Conservation (phyloP, 2,329 filamentous ascomycete species). For the Neodidymelliopsis sp. region DNA sequence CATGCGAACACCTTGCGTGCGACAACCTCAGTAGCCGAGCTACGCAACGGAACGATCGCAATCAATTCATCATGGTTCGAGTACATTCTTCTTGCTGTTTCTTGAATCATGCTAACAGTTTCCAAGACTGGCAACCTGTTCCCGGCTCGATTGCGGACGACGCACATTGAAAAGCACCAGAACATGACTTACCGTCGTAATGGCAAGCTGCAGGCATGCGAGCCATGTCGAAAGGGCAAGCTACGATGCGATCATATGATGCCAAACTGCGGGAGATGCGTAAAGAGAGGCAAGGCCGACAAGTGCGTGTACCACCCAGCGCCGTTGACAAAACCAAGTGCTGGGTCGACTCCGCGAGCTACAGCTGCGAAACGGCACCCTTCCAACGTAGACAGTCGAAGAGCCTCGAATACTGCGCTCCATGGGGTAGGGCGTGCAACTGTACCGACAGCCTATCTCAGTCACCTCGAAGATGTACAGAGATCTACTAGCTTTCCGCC, state of each 20-base stretch:
- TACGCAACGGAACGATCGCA: background rate
- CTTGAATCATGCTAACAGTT: background rate
- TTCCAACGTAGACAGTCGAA: background rate
- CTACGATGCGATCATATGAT: conserved; percentile 47
- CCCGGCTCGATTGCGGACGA: conserved; percentile 35
- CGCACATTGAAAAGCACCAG: conserved; percentile 36
- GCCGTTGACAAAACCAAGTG: conserved; percentile 38
- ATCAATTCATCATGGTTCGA: conserved; percentile 10
- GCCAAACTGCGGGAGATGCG: conserved; percentile 45
- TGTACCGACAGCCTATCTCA: conserved; percentile 1
- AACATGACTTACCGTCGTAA: conserved; percentile 44
- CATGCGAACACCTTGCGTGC: too few relatives aligned
- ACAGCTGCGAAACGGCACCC: conserved; percentile 15
- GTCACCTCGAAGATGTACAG: conserved; percentile 1
- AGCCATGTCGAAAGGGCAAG: conserved; percentile 48
- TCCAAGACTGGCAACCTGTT: conserved; percentile 43
- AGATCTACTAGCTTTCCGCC: background rate
- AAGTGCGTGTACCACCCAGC: conserved; percentile 49
- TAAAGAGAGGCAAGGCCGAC: conserved; percentile 34
- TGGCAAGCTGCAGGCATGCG: conserved; percentile 49
- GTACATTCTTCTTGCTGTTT: background rate
- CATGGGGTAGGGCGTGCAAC: background rate
- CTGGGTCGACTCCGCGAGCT: conserved; percentile 23
- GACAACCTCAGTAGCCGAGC: too few relatives aligned
- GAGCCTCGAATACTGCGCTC: background rate